Base-by-base conservation (phyloP, 176 grass and related monocot genomes). In the Rhynchospora breviuscula region DNA sequence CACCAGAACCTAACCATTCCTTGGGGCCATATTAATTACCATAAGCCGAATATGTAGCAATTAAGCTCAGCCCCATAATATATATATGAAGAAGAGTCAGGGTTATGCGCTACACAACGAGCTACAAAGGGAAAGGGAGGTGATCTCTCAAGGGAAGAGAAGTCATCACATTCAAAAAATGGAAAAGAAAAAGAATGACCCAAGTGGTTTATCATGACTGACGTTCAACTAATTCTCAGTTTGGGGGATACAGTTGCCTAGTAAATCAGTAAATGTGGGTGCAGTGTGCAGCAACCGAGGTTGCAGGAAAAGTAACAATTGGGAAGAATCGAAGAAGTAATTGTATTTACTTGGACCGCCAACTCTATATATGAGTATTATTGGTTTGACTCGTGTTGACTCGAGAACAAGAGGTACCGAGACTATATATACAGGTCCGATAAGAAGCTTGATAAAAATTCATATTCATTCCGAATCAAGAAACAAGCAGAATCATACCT, bases 1-100 rank as follows among this genome's bases (percentile, higher is more conserved):
- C 51, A n/a, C 44, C 43, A 84, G 10, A 35, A 63, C 82, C 9
- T 93, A 81, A 85, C 10, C 48, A 77, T 53, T 76, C 17, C 43
- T 72, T 19, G 7, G 9, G n/a, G 17, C 40, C 66, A 72, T 72
- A 48, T 17, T 72, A 21, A 48, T 17, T 72, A 21, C 69, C 18
- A 29, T 33, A 15, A 54, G 2, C 45, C 69, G 48, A 29, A 73
- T 48, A 2, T 72, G 68, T 72, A 72, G 68, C n/a, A 3, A 48
- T 0, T 22, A 40, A 47, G 8, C 64, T 0, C n/a, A 12, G 23
- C 73, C 11, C 23, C 11, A 40, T n/a, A n/a, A n/a, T n/a, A n/a
- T n/a, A 13, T 56, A 23, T 21, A 71, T 46, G 67, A 71, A 71
- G 67, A 71, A 71, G 67, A 71, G 21, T 45, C 8, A 6, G 18